These are phyloP conservation scores for Mycena filopes DNA, from an alignment of 768 basidiomycete genomes.

Conservation along the genomic window DNA sequence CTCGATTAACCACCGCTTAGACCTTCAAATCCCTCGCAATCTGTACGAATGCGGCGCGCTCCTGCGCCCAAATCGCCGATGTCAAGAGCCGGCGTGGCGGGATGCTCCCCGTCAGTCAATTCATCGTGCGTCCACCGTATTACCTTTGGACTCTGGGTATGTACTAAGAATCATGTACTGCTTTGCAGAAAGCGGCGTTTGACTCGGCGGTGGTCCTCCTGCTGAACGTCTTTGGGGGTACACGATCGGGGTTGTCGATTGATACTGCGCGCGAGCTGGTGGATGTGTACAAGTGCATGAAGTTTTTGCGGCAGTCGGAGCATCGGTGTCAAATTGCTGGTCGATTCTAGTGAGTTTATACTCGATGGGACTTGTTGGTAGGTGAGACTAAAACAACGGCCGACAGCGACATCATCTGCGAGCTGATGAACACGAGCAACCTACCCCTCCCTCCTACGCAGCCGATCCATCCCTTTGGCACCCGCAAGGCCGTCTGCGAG, in stretches of 20 bases:
- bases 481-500: no score
- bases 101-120: conserved; percentile 31
- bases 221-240: conserved; percentile 53
- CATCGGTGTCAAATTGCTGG: conserved; percentile 29
- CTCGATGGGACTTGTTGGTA: not conserved
- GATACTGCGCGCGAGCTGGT: conserved; percentile 46
- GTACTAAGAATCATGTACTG: no score
- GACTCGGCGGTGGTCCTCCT: conserved; percentile 56
- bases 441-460: conserved; percentile 16
- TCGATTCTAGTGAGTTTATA: conserved; percentile 19
- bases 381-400: not conserved
- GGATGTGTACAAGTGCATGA: conserved; percentile 54
- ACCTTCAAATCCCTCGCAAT: conserved; percentile 64
- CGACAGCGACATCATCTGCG: conserved; percentile 23
- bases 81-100: conserved; percentile 44
- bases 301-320: conserved; percentile 14
- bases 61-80: conserved; percentile 67
- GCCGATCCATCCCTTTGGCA: not conserved
- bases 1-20: not conserved
- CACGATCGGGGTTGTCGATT: conserved; percentile 37
- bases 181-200: conserved; percentile 44
- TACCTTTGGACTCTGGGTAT: not conserved
- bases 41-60: conserved; percentile 72
- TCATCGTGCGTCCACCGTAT: not conserved
- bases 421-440: conserved; percentile 21